Evolutionary conservation across 352 stramenopile species (phyloP).

Genomic region (Globisporangium mamillatum): DNA sequence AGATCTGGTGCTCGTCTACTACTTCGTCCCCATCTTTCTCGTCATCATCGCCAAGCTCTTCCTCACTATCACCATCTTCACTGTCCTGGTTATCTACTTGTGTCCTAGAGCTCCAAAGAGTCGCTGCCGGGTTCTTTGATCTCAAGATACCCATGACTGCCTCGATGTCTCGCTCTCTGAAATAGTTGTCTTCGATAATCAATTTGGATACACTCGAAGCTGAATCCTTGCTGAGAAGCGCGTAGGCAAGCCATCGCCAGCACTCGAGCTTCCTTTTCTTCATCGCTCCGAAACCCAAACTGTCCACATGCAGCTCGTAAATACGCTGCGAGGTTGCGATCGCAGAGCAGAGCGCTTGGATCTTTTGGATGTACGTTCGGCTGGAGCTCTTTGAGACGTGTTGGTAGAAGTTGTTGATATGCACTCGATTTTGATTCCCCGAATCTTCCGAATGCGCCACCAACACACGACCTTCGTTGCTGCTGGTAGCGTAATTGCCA

Average conservation of each 20-base stretch:
- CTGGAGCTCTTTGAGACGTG: background rate
- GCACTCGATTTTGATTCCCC: background rate
- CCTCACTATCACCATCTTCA: background rate
- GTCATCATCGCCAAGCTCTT: background rate
- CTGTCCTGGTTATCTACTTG: background rate
- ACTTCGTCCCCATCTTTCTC: background rate
- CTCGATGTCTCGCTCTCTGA: background rate
- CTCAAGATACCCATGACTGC: constrained; percentile 1
- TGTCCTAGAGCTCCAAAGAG: background rate
- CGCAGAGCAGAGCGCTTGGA: constrained; percentile 11
- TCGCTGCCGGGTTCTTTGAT: constrained; percentile 9
- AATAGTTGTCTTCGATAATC: constrained; percentile 5
- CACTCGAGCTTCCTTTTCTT: constrained; percentile 1
- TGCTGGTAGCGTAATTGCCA: background rate
- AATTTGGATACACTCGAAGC: constrained; percentile 9
- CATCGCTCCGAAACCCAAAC: background rate
- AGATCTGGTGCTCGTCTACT: constrained; percentile 3
- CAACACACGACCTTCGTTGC: background rate
- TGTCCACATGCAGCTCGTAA: constrained; percentile 7
- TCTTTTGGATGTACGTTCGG: constrained; percentile 6
- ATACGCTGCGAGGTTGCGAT: background rate
- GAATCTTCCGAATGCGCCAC: background rate
- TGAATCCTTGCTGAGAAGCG: constrained; percentile 14
- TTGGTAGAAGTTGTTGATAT: background rate
- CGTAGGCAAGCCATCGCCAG: constrained; percentile 17